Conservation (phyloP, 2,329 filamentous ascomycete species). For the Gnomoniopsis smithogilvyi region DNA sequence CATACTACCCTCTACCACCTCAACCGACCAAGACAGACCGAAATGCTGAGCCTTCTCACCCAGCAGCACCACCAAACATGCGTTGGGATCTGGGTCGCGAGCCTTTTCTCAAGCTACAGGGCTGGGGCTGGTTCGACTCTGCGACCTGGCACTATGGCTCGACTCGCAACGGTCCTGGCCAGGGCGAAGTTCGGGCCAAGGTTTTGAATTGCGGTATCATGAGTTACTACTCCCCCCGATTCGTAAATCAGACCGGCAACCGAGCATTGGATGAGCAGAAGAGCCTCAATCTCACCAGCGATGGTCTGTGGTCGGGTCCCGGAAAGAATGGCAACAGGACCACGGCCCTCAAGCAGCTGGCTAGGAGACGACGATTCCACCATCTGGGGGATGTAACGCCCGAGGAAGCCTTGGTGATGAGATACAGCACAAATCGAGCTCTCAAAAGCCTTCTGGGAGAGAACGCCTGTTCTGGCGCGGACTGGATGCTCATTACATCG, state of each 20-base stretch:
- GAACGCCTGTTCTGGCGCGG: constrained; percentile 35
- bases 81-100: constrained; percentile 27
- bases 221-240: constrained; percentile 41
- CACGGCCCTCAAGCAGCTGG: constrained; percentile 30
- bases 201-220: constrained; percentile 39
- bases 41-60: constrained; percentile 31
- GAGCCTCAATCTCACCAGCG: constrained; percentile 37
- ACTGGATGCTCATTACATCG: constrained; percentile 39
- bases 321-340: constrained; percentile 23
- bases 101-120: constrained; percentile 36
- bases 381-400: constrained; percentile 29
- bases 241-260: constrained; percentile 27
- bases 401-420: constrained; percentile 33
- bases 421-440: constrained; percentile 27
- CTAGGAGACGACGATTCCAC: constrained; percentile 34
- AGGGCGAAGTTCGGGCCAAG: constrained; percentile 39
- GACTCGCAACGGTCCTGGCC: constrained; percentile 32
- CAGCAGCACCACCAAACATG: constrained; percentile 36
- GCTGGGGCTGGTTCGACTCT: constrained; percentile 43
- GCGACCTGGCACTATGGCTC: constrained; percentile 41
- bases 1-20: constrained; percentile 34
- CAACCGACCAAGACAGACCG: constrained; percentile 32
- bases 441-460: constrained; percentile 25
- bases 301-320: constrained; percentile 35
- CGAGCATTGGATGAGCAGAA: constrained; percentile 31